phyloP scores from a whole-genome alignment of 164 flowering plant genomes.

The Protea cynaroides region DNA sequence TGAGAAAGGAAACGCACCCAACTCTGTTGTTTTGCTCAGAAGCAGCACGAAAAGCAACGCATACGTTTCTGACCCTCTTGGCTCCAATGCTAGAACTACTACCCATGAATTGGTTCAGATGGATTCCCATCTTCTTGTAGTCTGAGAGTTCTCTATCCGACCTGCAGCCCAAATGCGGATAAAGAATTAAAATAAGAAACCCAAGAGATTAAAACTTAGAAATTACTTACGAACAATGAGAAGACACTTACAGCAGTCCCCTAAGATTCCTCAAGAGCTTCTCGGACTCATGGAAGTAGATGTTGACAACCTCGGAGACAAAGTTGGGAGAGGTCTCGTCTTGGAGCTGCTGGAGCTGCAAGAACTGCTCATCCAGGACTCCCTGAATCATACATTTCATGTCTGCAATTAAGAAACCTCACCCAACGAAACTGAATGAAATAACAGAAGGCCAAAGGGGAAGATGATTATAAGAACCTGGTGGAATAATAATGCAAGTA shows the following conservation, averaged over 20 bases:
- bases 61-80: constrained; percentile 65
- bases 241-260: too few species aligned
- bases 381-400: too few species aligned
- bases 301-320: constrained; percentile 71
- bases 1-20: constrained; percentile 28
- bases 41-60: constrained; percentile 84
- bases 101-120: constrained; percentile 90
- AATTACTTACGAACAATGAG: too few species aligned
- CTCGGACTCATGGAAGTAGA: constrained; percentile 89
- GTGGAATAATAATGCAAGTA: constrained; percentile 85
- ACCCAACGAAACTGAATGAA: too few species aligned
- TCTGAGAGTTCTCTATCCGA: constrained; percentile 66
- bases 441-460: too few species aligned
- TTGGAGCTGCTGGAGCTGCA: constrained; percentile 92
- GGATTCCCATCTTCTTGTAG: constrained; percentile 76
- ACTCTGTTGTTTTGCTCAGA: constrained; percentile 65
- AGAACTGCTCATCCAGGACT: constrained; percentile 90
- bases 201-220: too few species aligned
- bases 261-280: constrained; percentile 49
- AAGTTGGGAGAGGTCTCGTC: constrained; percentile 90
- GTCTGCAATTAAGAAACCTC: too few species aligned
- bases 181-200: too few species aligned
- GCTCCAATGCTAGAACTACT: constrained; percentile 99
- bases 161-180: constrained; percentile 32
- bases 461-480: too few species aligned